Evolutionary conservation across 495 filamentous ascomycete genomes (phyloP), one percentile per base, ranked within the genome.

Genomic region (Polyplosphaeria fusca): DNA sequence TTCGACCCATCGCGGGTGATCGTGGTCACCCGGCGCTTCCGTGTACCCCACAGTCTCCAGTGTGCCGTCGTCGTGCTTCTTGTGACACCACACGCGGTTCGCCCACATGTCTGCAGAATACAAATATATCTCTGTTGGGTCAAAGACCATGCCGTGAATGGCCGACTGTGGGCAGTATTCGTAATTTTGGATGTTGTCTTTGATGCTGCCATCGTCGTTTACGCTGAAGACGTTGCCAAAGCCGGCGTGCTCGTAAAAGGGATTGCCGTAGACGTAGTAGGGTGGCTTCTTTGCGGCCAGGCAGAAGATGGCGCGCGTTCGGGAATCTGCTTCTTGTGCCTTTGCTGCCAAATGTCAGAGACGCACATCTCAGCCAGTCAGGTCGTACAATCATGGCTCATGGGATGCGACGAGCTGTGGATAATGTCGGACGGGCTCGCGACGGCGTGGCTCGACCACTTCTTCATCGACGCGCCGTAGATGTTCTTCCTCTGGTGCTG

Each of bases 91-190:
- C 46, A 93, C 81, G 75, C 87, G 89, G 76, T 93, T 91, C 61
- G 83, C 87, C 56, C 78, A 80, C 69, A 93, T 79, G 71, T 93
- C 88, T 53, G 88, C 88, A 19, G 86, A 89, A 76, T 93, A 93
- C 30, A 93, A 79, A 71, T 89, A 91, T 13, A 82, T 86, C 72
- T 93, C 88, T 49, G 82, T 84, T 11, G 86, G 82, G 68, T 93
- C 87, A 67, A 93, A 93, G 40, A 89, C 87, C 86, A 90, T 91
- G 72, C 87, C 88, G 71, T 93, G 88, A 60, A 93, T 87, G 40
- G 86, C 88, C 5, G 86, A 86, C 68, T 87, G 80, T 30, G 75
- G 70, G 40, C 81, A 77, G 67, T 91, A 89, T 46, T 84, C 80
- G 73, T 86, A 91, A 70, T 91, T 88, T 62, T 93, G 88, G 46